Evolutionary conservation across 306 rosid species (phyloP).

Genomic region (Inga oerstediana): DNA sequence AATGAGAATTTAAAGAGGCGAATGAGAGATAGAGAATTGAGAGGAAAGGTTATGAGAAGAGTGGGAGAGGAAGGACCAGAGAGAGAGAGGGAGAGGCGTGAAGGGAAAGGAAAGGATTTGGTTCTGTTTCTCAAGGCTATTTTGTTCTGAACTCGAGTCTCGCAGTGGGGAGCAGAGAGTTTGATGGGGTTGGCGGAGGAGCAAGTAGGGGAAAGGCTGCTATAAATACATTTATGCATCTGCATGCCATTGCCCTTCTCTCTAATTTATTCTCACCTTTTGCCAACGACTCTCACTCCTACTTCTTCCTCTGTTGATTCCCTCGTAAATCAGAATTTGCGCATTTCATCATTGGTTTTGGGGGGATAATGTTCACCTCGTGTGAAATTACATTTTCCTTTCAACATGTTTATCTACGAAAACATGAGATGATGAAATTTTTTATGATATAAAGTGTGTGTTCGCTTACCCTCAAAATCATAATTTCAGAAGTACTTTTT

Average conservation of each 20-base stretch:
- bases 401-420: no score
- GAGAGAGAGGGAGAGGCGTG: conserved; percentile 43
- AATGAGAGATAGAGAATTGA: neutral
- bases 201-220: neutral
- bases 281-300: neutral
- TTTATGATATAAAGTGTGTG: no score
- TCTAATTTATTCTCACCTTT: neutral
- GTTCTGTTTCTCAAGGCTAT: conserved; percentile 66
- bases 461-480: no score
- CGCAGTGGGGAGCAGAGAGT: neutral
- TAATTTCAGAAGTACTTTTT: no score
- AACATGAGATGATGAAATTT: no score
- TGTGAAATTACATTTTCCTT: no score
- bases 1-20: neutral
- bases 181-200: neutral
- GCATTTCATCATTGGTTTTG: neutral
- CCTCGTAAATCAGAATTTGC: neutral
- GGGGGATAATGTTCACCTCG: neutral
- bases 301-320: neutral
- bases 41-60: neutral
- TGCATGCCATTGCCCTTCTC: neutral
- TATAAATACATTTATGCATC: conserved; percentile 6
- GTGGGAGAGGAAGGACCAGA: neutral
- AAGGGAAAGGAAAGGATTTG: conserved; percentile 36
- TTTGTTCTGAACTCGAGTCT: conserved; percentile 36